Percentiles rank a stretch among this genome's conserved stretches.
phyloP scores from a whole-genome alignment of 2,329 filamentous ascomycete genomes.

The Sporothrix humicola region DNA sequence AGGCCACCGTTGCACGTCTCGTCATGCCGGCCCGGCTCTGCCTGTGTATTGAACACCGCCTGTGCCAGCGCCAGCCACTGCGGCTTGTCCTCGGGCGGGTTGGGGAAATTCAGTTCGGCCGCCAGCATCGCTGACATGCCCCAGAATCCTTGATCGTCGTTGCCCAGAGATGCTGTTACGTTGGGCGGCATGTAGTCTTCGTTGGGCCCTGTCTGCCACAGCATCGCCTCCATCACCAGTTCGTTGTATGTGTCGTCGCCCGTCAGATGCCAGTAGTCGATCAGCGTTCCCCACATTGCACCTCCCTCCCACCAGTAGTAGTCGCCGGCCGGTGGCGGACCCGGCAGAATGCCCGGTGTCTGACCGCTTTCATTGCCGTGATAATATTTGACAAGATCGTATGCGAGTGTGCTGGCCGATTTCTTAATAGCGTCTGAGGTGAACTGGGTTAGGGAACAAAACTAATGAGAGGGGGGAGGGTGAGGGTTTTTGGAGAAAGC shows the following conservation, averaged over 20 bases:
- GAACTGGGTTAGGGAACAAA: background rate
- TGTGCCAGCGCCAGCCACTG: constrained; percentile 61
- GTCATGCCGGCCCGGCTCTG: constrained; percentile 57
- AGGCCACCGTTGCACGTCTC: constrained; percentile 64
- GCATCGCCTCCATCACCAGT: constrained; percentile 52
- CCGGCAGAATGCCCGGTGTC: constrained; percentile 43
- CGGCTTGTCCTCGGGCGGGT: constrained; percentile 49
- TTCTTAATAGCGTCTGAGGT: constrained; percentile 37
- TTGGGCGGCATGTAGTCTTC: constrained; percentile 57
- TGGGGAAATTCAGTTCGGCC: constrained; percentile 59
- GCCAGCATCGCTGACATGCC: constrained; percentile 61
- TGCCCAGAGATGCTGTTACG: constrained; percentile 53
- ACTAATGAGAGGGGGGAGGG: background rate
- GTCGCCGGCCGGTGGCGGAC: constrained; percentile 41
- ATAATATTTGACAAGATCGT: constrained; percentile 45
- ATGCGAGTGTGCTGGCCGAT: constrained; percentile 40
- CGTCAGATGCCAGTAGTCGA: constrained; percentile 50
- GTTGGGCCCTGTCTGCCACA: constrained; percentile 54
- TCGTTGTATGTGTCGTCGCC: constrained; percentile 59
- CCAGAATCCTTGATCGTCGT: constrained; percentile 67
- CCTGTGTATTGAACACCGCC: constrained; percentile 61
- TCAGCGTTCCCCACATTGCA: constrained; percentile 43
- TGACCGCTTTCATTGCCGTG: constrained; percentile 43
- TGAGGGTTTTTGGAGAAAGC: background rate
- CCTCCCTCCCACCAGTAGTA: constrained; percentile 47